These are phyloP conservation scores for Tolypocladium capitatum DNA, from an alignment of 2,329 filamentous ascomycete species.

Conservation along the genomic window DNA sequence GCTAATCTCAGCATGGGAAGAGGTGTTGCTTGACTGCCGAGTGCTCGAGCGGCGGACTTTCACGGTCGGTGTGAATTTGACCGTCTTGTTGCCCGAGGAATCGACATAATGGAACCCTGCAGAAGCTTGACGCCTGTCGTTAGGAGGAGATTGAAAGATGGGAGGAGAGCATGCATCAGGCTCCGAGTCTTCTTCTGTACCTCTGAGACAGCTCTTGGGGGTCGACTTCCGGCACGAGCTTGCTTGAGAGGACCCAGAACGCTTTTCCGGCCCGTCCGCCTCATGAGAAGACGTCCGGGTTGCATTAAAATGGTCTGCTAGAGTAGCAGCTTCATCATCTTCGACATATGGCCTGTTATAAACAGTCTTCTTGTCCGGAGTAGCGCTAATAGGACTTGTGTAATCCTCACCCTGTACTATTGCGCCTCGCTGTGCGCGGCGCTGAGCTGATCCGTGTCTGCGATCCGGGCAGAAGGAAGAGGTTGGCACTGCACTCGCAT, in stretches of 20 bases:
- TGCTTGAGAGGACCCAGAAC: neutral
- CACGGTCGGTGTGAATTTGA: conserved; percentile 12
- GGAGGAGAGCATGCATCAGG: neutral
- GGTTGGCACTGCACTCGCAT: conserved; percentile 1
- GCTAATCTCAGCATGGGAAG: neutral
- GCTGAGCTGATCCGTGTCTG: conserved; percentile 12
- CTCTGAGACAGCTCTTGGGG: neutral
- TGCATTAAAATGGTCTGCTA: neutral
- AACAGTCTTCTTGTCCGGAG: neutral
- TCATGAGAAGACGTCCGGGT: neutral
- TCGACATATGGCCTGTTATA: conserved; percentile 10
- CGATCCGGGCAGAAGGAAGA: conserved; percentile 11
- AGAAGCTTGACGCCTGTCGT: neutral
- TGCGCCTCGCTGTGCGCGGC: conserved; percentile 14
- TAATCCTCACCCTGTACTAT: neutral
- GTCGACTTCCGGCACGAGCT: neutral
- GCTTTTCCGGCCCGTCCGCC: neutral
- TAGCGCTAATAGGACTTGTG: neutral
- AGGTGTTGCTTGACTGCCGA: conserved; percentile 4
- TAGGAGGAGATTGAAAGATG: neutral
- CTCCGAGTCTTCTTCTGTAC: neutral
- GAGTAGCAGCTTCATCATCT: neutral
- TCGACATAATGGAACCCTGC: conserved; percentile 3
- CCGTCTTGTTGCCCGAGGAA: conserved; percentile 12
- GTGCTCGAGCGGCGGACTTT: conserved; percentile 7